These are phyloP conservation scores for Boletellus deceptivus DNA, from an alignment of 1,284 basidiomycete species.

Conservation along the genomic window DNA sequence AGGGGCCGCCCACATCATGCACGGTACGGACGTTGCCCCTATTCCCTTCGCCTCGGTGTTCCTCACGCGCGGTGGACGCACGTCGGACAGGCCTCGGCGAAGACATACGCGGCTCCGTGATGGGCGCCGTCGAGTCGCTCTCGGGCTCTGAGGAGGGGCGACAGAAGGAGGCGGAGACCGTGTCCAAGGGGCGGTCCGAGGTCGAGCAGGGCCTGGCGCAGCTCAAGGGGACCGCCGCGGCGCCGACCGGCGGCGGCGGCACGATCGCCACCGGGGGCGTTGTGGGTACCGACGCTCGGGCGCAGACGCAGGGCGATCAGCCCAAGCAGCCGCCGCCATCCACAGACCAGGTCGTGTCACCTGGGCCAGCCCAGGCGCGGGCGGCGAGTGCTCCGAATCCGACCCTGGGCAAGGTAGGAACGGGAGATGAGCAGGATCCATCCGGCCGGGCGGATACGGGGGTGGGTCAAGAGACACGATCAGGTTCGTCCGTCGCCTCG, in stretches of 20 bases:
- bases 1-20: constrained; percentile 26
- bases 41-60: neutral
- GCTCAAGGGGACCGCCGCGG: constrained; percentile 12
- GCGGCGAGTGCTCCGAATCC: no score
- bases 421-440: no score
- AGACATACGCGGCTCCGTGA: constrained; percentile 29
- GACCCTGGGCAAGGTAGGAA: no score
- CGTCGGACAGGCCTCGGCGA: constrained; percentile 29
- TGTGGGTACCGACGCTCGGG: neutral
- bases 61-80: neutral
- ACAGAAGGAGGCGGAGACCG: constrained; percentile 17
- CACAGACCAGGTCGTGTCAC: neutral
- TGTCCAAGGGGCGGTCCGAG: constrained; percentile 23
- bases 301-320: neutral
- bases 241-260: neutral
- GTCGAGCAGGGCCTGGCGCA: constrained; percentile 23
- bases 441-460: no score
- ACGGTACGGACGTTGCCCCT: constrained; percentile 14
- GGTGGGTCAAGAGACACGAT: no score
- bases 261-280: neutral
- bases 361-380: no score
- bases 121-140: constrained; percentile 27
- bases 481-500: no score
- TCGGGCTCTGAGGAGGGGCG: constrained; percentile 11
- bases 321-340: neutral